A percentile compares a stretch with the other conserved stretches of the same genome.
Conservation (phyloP, 306 rosid genomes). For the Vigna hirtella region DNA sequence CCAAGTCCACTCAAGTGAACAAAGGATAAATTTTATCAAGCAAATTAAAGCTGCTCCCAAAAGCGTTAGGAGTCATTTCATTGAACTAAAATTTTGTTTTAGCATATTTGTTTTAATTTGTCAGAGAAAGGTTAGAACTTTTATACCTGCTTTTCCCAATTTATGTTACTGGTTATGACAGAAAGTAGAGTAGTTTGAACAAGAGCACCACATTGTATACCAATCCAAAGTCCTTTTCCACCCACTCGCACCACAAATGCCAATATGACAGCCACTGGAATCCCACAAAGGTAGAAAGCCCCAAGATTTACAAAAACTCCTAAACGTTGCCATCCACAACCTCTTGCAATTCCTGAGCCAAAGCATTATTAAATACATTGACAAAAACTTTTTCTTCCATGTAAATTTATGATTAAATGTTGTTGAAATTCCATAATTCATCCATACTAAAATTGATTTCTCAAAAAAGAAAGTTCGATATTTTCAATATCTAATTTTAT, state of each 20-base stretch:
- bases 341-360: slow-evolving; percentile 64
- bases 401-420: too few species aligned
- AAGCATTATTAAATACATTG: background rate
- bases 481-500: too few species aligned
- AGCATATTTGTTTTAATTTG: background rate
- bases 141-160: slow-evolving; percentile 68
- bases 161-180: slow-evolving; percentile 50
- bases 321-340: slow-evolving; percentile 78
- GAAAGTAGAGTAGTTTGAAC: slow-evolving; percentile 39
- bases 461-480: too few species aligned
- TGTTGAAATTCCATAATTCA: too few species aligned
- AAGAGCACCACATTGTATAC: background rate
- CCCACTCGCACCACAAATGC: background rate
- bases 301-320: slow-evolving; percentile 74
- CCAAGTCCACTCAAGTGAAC: too few species aligned
- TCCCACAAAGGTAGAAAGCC: slow-evolving; percentile 53
- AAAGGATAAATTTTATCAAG: background rate
- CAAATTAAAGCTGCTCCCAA: background rate
- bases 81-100: too few species aligned
- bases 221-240: slow-evolving; percentile 16
- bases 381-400: background rate
- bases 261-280: background rate
- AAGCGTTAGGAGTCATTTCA: too few species aligned
- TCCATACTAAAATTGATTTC: too few species aligned
- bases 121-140: background rate